Percentiles rank a stretch among this genome's conserved stretches.
phyloP scores from a whole-genome alignment of 2,329 filamentous ascomycete genomes.

The Penicillium sp. region DNA sequence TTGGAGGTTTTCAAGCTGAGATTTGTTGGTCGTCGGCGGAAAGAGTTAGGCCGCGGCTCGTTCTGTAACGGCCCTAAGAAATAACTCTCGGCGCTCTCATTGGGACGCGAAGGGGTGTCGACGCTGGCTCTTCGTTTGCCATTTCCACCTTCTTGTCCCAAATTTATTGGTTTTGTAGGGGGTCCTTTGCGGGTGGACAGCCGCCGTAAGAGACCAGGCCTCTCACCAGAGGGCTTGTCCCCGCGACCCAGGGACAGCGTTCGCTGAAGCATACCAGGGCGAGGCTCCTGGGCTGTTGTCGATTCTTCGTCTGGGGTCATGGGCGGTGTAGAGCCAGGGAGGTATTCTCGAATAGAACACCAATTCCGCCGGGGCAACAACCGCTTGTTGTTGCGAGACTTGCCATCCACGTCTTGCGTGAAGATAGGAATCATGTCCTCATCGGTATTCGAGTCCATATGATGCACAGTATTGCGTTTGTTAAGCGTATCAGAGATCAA shows the following conservation, averaged over 20 bases:
- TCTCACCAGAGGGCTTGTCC: constrained; percentile 42
- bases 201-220: constrained; percentile 40
- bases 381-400: constrained; percentile 82
- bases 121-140: constrained; percentile 32
- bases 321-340: constrained; percentile 68
- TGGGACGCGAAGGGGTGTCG: constrained; percentile 28
- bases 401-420: constrained; percentile 79
- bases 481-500: constrained; percentile 87
- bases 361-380: constrained; percentile 88
- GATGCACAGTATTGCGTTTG: constrained; percentile 74
- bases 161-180: constrained; percentile 34
- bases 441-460: constrained; percentile 66
- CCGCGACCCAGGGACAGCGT: constrained; percentile 58
- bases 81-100: constrained; percentile 31
- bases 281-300: constrained; percentile 25
- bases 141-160: constrained; percentile 25
- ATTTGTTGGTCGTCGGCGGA: constrained; percentile 60
- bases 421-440: constrained; percentile 97
- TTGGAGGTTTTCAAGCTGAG: constrained; percentile 58
- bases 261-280: constrained; percentile 45
- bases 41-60: constrained; percentile 40
- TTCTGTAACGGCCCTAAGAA: constrained; percentile 21
- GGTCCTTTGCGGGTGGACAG: constrained; percentile 40
- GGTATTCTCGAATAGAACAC: constrained; percentile 84
- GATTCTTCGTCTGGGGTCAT: constrained; percentile 54